Base-by-base conservation (phyloP, 805 yeast genomes). In the Hanseniaspora jakobsenii region DNA sequence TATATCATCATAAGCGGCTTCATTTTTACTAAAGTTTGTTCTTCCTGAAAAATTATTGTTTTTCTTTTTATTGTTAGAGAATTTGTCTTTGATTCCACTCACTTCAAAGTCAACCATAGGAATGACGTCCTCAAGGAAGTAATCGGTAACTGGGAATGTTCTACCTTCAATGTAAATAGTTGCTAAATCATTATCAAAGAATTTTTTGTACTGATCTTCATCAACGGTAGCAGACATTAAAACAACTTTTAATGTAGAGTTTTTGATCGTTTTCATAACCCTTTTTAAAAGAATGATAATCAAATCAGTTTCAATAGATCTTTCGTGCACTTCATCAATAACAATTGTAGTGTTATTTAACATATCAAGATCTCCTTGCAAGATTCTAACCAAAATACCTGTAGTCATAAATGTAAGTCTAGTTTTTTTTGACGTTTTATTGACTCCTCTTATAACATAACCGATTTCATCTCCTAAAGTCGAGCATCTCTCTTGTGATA, bases 141-240 rank as follows among this genome's bases (percentile, higher is more conserved):
- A 65, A 55, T 86, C 95, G 39, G 73, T 58, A 21, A 89, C 93
- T 0, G 98, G 97, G 59, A 82, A 89, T 0, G 97, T 91, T 51
- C 97, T 69, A 1, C 98, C 98, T 53, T 79, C 83, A 48, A 89
- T 86, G 57, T 86, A 95, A 27, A 80, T 70, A 50, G 81, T 84
- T 13, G 78, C 77, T 12, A 75, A 59, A 2, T 63, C 65, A 5
- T 53, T 51, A 2, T 64, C 64, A 57, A 89, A 89, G 55, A 81
- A 89, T 21, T 69, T 65, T 43, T 71, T 66, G 63, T 86, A 89
- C 32, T 72, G 66, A 8, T 69, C 67, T 1, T 78, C 71, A 54
- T 84, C 82, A 34, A 89, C 87, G 1, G 97, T 89, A 3, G 97
- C 97, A 56, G 94, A 81, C 96, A 91, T 89, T 40, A 91, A 66